These are phyloP conservation scores for Triticum aestivum DNA, from an alignment of 176 grass and related monocot genomes.

Conservation along the genomic window DNA sequence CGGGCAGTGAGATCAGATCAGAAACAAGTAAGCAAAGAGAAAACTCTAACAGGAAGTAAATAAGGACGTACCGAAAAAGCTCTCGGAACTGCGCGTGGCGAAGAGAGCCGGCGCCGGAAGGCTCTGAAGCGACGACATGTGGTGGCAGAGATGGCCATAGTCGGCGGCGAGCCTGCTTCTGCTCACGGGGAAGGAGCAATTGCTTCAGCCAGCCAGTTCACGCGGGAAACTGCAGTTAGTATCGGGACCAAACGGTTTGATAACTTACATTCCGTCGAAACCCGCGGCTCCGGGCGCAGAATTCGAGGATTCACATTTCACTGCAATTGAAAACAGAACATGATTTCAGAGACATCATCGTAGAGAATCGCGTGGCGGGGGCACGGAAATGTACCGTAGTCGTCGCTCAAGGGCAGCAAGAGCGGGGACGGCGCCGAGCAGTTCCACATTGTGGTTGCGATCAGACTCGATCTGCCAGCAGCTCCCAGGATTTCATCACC, in stretches of 20 bases:
- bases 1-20: not conserved
- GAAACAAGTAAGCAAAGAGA: not conserved
- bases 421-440: conserved; percentile 16
- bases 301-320: conserved; percentile 36
- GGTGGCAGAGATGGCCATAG: conserved; percentile 19
- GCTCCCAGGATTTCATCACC: not conserved
- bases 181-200: not conserved
- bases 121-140: conserved; percentile 24
- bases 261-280: conserved; percentile 44
- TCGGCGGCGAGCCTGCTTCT: conserved; percentile 22
- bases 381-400: conserved; percentile 22
- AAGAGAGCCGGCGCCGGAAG: conserved; percentile 30
- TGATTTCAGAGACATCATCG: not conserved
- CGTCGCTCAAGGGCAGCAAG: conserved; percentile 30
- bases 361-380: not conserved
- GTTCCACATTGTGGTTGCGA: conserved; percentile 44
- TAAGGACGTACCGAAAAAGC: conserved; percentile 21
- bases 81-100: not conserved
- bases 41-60: not conserved
- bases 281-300: conserved; percentile 14
- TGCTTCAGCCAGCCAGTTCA: not conserved
- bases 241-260: too few species aligned
- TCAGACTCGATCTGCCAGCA: not conserved
- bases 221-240: too few species aligned
- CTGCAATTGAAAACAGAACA: not conserved